A percentile compares a stretch with the other conserved stretches of the same genome.
phyloP scores from a whole-genome alignment of 257 asterid species.

The Solanum rostratum region DNA sequence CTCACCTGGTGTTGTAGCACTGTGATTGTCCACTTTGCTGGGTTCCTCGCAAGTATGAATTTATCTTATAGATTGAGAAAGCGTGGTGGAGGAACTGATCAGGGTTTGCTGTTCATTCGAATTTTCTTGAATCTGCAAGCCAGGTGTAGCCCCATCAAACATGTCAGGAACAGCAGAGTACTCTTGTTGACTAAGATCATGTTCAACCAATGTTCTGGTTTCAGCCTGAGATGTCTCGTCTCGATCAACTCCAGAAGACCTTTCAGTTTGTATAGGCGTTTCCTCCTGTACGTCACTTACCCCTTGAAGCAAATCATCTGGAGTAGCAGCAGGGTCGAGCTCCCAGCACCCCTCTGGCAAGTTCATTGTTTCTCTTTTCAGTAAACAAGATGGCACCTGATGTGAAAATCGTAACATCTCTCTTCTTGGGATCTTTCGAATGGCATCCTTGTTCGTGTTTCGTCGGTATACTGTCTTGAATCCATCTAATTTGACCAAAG shows the following conservation, averaged over 20 bases:
- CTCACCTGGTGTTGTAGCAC: constrained; percentile 6
- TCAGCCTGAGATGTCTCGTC: not conserved
- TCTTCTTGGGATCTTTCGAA: constrained; percentile 64
- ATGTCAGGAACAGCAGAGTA: not conserved
- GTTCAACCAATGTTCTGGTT: not conserved
- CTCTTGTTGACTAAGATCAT: not conserved
- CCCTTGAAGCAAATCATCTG: constrained; percentile 66
- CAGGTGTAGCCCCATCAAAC: not conserved
- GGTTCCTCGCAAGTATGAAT: constrained; percentile 19
- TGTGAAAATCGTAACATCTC: constrained; percentile 96
- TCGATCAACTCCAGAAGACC: constrained; percentile 4
- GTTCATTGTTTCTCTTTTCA: constrained; percentile 38
- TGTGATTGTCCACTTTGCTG: constrained; percentile 2
- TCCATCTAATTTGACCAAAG: constrained; percentile 56
- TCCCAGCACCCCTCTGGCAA: constrained; percentile 95
- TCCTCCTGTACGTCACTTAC: constrained; percentile 6
- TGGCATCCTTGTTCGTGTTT: constrained; percentile 25
- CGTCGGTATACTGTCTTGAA: constrained; percentile 80
- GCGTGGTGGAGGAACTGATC: constrained; percentile 8
- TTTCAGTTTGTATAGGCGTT: constrained; percentile 2
- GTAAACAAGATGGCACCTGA: constrained; percentile 79
- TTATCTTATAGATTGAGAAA: constrained; percentile 12
- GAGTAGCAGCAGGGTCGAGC: constrained; percentile 98
- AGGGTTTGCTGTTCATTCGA: not conserved
- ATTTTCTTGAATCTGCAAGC: not conserved